Evolutionary conservation across 2,329 filamentous ascomycete genomes (phyloP), one percentile per base, ranked within the genome.

Genomic region (Hypoxylon sp.): DNA sequence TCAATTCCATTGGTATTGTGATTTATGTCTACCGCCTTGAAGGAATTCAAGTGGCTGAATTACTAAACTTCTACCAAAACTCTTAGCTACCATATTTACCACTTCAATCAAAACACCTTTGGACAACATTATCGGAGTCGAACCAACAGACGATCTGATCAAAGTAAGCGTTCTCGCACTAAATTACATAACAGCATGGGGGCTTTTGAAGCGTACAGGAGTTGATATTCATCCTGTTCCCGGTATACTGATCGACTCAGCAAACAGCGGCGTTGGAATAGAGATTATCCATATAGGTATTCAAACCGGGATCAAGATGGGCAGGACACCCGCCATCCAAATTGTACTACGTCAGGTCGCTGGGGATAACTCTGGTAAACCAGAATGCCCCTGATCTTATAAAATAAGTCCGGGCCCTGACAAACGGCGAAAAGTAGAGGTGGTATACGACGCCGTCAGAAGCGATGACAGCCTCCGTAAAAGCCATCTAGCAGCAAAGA

Each of bases 341-440:
- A 19, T 40, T 40, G 11, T 13, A 40, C 36, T 40, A 40, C 13
- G 19, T 47, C 13, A 47, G 38, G 15, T 47, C 43, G 6, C 26
- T 47, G 5, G 34, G 43, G 8, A 34, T 47, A 8, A 38, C 26
- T 19, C 43, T 34, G 7, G n/a, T 47, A 21, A 27, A 47, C 15
- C 43, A 27, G 7, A 27, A 21, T 26, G 34, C 43, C 7, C 34
- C 26, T 1, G 34, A 47, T 11, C 34, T 47, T 4, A 27, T 47
- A 13, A 26, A 38, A 6, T 34, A 47, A 19, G 27, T 47, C 16
- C 19, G 20, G 7, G 43, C 34, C 3, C 26, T 47, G 19, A 47
- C 43, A 16, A 30, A 37, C 5, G 43, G 34, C 26, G 43, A 47
- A 38, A 34, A 17, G 43, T 47, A n/a, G 43, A 47, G 9, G 43